Evolutionary conservation across 495 filamentous ascomycete species (phyloP).

Genomic region (Evansstolkia leycettana): DNA sequence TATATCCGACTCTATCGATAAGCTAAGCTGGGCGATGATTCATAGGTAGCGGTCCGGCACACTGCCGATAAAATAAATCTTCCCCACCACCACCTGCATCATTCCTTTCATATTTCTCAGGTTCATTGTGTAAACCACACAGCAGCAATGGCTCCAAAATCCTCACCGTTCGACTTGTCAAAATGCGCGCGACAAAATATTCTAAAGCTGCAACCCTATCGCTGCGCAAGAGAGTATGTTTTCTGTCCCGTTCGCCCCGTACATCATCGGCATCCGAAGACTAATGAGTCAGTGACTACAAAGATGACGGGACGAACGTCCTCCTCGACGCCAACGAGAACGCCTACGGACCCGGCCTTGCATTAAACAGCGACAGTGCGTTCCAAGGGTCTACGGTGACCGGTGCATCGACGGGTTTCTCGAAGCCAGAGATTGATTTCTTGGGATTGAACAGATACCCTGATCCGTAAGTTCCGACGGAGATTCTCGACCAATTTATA

Average conservation of each 20-base stretch:
- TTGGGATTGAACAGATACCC: constrained; percentile 84
- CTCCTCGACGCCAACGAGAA: constrained; percentile 98
- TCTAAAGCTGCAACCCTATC: constrained; percentile 67
- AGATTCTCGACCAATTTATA: too few species aligned
- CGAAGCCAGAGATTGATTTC: constrained; percentile 48
- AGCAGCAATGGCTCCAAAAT: constrained; percentile 27
- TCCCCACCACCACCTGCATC: constrained; percentile 14
- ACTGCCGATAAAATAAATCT: constrained; percentile 1
- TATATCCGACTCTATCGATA: too few species aligned
- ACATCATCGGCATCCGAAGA: background rate
- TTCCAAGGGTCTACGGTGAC: constrained; percentile 25
- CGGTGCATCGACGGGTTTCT: constrained; percentile 21
- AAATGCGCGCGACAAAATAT: constrained; percentile 81
- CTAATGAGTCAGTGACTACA: constrained; percentile 73
- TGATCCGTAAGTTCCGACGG: constrained; percentile 52
- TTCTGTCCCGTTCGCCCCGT: background rate
- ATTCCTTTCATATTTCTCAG: background rate
- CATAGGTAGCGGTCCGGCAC: constrained; percentile 4
- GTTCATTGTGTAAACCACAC: constrained; percentile 5
- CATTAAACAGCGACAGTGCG: constrained; percentile 31
- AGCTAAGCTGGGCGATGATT: background rate
- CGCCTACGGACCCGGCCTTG: constrained; percentile 72
- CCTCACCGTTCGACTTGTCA: constrained; percentile 55
- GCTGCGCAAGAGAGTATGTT: constrained; percentile 64
- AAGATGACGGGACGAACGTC: constrained; percentile 94